Base-by-base conservation (phyloP, 225 moss, liverwort and hornwort genomes). In the Takakia lepidozioides region DNA sequence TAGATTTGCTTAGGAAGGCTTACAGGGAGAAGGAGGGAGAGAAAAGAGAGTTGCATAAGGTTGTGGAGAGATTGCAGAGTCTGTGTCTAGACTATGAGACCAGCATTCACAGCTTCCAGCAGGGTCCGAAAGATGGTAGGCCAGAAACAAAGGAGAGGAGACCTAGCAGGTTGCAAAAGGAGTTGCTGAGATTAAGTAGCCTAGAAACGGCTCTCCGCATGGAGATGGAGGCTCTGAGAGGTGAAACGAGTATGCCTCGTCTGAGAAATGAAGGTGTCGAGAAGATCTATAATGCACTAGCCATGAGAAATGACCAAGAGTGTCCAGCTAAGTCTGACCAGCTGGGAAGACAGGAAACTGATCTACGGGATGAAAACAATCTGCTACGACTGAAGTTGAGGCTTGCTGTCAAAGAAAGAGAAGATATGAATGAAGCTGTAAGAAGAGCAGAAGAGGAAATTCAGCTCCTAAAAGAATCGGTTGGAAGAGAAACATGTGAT, bases 281-380 rank as follows among this genome's bases (percentile, higher is more conserved):
- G 51, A 58, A 38, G 27, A 74, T 5, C 61, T 49, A 38, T 24
- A 16, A 10, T 59, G 66, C 35, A 34, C 37, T 45, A 68, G 38
- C 27, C 10, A 59, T 46, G 55, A 66, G 44, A 45, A 40, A 42
- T 6, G 41, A 67, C 21, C 51, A 56, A 35, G 66, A 67, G 5
- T 51, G 82, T 21, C 65, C 67, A 38, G 41, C 50, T 11, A 78
- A 88, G 47, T 36, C 88, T 19, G 72, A 71, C 20, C 71, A 59
- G 45, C 63, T 88, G 41, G 75, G 80, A 24, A 61, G 56, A 23
- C 77, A 58, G 39, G 66, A 52, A 21, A 68, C 68, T 48, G 80
- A 83, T 43, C 76, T 83, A 22, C 74, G 78, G 62, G 82, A 93
- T 44, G 83, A 85, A 15, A 93, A 88, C 29, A 75, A 70, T 15